Evolutionary conservation across 192 early-diverging fungal species (phyloP).

Genomic region (Coemansia sp.): DNA sequence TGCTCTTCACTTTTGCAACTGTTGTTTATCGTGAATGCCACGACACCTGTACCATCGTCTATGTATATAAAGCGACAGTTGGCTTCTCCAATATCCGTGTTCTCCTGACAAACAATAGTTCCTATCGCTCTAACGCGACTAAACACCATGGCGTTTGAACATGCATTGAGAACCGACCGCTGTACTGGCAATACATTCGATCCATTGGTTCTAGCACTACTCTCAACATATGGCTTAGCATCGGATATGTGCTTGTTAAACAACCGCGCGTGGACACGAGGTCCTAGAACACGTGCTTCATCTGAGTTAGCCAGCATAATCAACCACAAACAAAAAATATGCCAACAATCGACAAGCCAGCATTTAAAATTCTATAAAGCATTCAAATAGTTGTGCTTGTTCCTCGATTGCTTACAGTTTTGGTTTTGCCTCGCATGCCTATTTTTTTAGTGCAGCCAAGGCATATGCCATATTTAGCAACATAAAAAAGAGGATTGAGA

Average conservation of each 20-base stretch:
- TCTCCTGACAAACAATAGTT: not conserved
- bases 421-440: not conserved
- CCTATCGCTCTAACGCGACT: not conserved
- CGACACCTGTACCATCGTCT: constrained; percentile 1
- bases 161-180: not conserved
- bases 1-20: not conserved
- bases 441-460: not conserved
- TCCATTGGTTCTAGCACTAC: not conserved
- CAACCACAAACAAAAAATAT: not conserved
- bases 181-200: not conserved
- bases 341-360: not conserved
- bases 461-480: not conserved
- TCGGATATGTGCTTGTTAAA: not conserved
- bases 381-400: not conserved
- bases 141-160: not conserved
- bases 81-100: not conserved
- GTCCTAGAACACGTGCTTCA: not conserved
- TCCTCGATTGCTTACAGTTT: not conserved
- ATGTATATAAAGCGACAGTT: not conserved
- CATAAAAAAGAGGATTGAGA: not conserved
- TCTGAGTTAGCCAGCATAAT: not conserved
- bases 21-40: not conserved
- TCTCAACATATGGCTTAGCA: not conserved
- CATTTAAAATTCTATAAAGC: not conserved
- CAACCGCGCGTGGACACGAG: not conserved